Percentiles rank a stretch among this genome's conserved stretches.
These are phyloP conservation scores for Cladophialophora exuberans DNA, from an alignment of 2,329 filamentous ascomycete genomes.

Conservation along the genomic window DNA sequence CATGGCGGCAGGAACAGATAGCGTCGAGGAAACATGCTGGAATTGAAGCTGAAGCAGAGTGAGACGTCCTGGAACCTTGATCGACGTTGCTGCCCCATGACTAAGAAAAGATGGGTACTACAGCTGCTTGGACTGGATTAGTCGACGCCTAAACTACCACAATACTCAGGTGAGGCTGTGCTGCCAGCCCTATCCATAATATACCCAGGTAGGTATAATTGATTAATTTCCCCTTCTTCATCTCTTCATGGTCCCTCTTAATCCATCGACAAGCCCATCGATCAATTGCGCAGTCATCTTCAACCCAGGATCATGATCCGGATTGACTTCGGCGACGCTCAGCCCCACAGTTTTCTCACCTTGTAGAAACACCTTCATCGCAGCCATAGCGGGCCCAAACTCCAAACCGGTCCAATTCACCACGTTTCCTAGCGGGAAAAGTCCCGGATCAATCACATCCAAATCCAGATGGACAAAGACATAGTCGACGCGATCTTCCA, in stretches of 20 bases:
- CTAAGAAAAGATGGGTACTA: too few relatives aligned
- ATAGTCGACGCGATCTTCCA: conserved; percentile 33
- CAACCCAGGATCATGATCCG: conserved; percentile 23
- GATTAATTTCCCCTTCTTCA: not conserved
- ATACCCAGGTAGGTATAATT: not conserved
- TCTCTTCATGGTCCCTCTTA: not conserved
- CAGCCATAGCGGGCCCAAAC: conserved; percentile 32
- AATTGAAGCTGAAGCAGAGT: too few relatives aligned
- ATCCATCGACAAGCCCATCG: conserved; percentile 11
- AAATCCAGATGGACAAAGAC: conserved; percentile 35
- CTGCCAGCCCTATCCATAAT: too few relatives aligned
- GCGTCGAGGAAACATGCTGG: too few relatives aligned
- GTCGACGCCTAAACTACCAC: too few relatives aligned
- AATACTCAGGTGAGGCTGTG: too few relatives aligned
- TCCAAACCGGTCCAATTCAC: conserved; percentile 34
- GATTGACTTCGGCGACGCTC: conserved; percentile 22
- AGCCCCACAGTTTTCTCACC: conserved; percentile 31
- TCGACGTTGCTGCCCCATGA: too few relatives aligned
- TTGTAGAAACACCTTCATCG: conserved; percentile 31
- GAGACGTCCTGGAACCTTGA: too few relatives aligned
- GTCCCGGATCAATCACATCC: conserved; percentile 35
- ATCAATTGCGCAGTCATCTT: conserved; percentile 10
- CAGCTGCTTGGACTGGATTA: too few relatives aligned
- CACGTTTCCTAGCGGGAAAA: conserved; percentile 35
- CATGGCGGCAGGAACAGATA: too few relatives aligned